Percentiles rank a stretch among this genome's conserved stretches.
phyloP scores from a whole-genome alignment of 208 protist species.

The Leishmania martiniquensis region DNA sequence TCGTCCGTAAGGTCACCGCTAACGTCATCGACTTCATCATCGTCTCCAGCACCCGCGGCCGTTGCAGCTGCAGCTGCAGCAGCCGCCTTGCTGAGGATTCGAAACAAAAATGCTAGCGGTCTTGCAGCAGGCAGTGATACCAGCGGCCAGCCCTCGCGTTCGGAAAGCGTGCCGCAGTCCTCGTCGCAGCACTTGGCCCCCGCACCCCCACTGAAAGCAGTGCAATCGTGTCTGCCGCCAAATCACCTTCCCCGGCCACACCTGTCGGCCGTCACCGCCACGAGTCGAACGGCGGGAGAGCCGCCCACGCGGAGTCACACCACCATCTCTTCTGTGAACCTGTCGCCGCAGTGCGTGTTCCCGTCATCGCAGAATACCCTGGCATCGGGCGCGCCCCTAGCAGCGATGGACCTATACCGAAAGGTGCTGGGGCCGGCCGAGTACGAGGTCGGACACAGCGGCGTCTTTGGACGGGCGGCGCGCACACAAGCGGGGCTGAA shows the following conservation, averaged over 20 bases:
- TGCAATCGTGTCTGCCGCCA: background rate
- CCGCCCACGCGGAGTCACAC: background rate
- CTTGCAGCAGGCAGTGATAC: background rate
- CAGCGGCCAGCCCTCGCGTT: background rate
- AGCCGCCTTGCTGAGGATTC: slow-evolving; percentile 10
- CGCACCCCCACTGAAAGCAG: background rate
- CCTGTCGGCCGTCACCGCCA: background rate
- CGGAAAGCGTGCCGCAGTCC: background rate
- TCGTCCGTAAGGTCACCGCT: background rate
- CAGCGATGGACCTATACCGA: background rate
- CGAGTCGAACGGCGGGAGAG: background rate
- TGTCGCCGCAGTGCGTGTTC: background rate
- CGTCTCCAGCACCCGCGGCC: background rate
- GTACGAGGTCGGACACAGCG: background rate
- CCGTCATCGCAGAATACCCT: background rate
- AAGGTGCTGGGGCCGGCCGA: background rate
- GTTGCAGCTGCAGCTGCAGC: slow-evolving; percentile 14
- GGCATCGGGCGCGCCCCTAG: too few relatives aligned
- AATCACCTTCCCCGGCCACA: background rate
- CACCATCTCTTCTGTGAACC: background rate
- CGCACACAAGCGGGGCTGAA: background rate
- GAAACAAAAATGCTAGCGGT: background rate
- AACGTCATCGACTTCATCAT: background rate
- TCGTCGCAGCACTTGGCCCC: background rate
- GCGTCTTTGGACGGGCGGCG: background rate